These are phyloP conservation scores for Hypoxylon sp. DNA, from an alignment of 2,329 filamentous ascomycete genomes.

Conservation along the genomic window DNA sequence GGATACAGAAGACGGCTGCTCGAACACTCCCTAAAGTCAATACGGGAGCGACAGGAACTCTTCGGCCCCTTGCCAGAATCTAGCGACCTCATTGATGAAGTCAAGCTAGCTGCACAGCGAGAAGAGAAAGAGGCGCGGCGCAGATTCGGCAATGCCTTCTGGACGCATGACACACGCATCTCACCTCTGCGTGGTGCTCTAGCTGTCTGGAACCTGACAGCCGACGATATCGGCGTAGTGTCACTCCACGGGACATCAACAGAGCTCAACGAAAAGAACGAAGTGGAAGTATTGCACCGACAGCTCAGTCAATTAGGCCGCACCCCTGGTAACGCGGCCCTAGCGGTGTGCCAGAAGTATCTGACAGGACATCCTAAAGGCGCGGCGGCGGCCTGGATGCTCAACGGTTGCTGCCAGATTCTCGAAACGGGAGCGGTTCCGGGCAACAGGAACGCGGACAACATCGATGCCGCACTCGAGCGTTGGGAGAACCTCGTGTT, in stretches of 20 bases:
- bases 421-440: constrained; percentile 54
- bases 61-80: constrained; percentile 22
- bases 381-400: constrained; percentile 56
- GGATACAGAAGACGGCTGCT: constrained; percentile 50
- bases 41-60: constrained; percentile 42
- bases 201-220: constrained; percentile 56
- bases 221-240: constrained; percentile 58
- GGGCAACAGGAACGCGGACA: constrained; percentile 58
- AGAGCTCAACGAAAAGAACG: constrained; percentile 58
- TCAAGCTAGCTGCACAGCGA: constrained; percentile 41
- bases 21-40: constrained; percentile 43
- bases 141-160: constrained; percentile 53
- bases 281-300: constrained; percentile 54
- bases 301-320: constrained; percentile 58
- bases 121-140: constrained; percentile 45
- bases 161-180: constrained; percentile 49
- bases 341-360: constrained; percentile 57
- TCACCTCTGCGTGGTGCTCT: constrained; percentile 57
- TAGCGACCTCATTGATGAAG: constrained; percentile 22
- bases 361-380: constrained; percentile 59
- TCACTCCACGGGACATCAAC: constrained; percentile 61
- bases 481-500: constrained; percentile 56
- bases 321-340: constrained; percentile 53
- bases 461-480: constrained; percentile 53
- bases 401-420: constrained; percentile 59